phyloP scores from a whole-genome alignment of 805 yeast species.

The Candida gorgasii region DNA sequence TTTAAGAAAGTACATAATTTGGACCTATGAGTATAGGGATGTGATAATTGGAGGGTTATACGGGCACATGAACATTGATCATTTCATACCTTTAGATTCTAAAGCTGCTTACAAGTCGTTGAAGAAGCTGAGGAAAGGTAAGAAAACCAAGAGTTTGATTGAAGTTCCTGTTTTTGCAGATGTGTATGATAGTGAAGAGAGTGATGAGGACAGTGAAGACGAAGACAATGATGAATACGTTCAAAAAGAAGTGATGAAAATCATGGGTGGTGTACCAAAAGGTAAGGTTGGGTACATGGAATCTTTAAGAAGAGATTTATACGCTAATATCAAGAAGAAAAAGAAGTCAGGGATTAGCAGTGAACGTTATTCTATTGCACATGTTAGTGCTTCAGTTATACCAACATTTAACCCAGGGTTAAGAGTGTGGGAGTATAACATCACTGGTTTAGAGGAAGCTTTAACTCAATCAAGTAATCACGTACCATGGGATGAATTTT shows the following conservation, averaged over 20 bases:
- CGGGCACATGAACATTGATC: slow-evolving; percentile 92
- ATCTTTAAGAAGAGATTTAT: slow-evolving; percentile 51
- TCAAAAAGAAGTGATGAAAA: slow-evolving; percentile 16
- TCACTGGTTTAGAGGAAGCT: slow-evolving; percentile 48
- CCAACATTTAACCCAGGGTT: slow-evolving; percentile 86
- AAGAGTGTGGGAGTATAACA: slow-evolving; percentile 85
- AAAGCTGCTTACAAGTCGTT: slow-evolving; percentile 62
- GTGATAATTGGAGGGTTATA: slow-evolving; percentile 78
- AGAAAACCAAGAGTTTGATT: slow-evolving; percentile 12
- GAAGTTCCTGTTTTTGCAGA: slow-evolving; percentile 10
- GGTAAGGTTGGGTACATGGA: slow-evolving; percentile 68
- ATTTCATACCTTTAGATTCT: slow-evolving; percentile 76
- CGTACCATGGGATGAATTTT: slow-evolving; percentile 63
- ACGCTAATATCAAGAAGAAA: slow-evolving; percentile 49
- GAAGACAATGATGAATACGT: slow-evolving; percentile 17
- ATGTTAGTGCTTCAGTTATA: slow-evolving; percentile 70
- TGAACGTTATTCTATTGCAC: slow-evolving; percentile 69
- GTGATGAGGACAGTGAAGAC: slow-evolving; percentile 28
- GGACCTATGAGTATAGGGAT: slow-evolving; percentile 84
- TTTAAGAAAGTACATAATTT: slow-evolving; percentile 70
- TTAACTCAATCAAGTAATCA: slow-evolving; percentile 15
- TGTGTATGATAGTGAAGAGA: slow-evolving; percentile 12
- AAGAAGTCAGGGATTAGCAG: slow-evolving; percentile 43
- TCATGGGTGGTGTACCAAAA: slow-evolving; percentile 57
- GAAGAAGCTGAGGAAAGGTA: slow-evolving; percentile 18